A percentile compares a stretch with the other conserved stretches of the same genome.
Conservation (phyloP, 1,139 yeast genomes). For the Sugiyamaella xylanicola region DNA sequence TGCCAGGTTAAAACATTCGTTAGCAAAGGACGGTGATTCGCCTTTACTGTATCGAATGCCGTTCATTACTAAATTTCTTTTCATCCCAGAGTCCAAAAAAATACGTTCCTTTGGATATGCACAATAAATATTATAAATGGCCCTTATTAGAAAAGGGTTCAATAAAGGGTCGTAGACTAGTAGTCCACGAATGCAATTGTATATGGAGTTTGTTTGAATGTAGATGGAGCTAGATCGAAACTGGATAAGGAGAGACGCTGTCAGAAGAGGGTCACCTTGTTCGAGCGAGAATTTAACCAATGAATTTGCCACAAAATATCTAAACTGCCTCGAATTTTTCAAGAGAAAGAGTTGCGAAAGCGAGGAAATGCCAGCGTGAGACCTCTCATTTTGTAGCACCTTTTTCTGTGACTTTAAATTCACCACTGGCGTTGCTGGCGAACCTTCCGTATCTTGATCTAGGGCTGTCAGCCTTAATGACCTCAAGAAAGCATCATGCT, state of each 20-base stretch:
- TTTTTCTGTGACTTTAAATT: too few relatives aligned
- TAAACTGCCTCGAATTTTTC: not conserved
- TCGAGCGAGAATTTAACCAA: conserved; percentile 22
- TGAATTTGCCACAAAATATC: conserved; percentile 13
- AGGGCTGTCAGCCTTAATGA: conserved; percentile 1
- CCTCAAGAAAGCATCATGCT: not conserved
- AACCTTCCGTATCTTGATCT: not conserved
- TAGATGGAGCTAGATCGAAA: conserved; percentile 20
- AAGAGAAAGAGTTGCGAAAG: not conserved
- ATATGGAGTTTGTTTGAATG: conserved; percentile 15
- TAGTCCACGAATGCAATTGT: conserved; percentile 23
- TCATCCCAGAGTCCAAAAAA: conserved; percentile 14
- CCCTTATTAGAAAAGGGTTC: conserved; percentile 25
- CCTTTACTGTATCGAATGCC: conserved; percentile 24
- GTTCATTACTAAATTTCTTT: conserved; percentile 25
- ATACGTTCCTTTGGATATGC: conserved; percentile 19
- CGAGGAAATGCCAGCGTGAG: too few relatives aligned
- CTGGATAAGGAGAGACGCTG: conserved; percentile 28
- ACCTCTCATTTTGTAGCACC: too few relatives aligned
- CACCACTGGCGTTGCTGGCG: too few relatives aligned
- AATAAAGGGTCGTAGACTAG: conserved; percentile 26
- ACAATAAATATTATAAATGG: conserved; percentile 23
- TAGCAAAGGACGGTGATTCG: conserved; percentile 30
- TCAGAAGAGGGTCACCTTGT: conserved; percentile 28
- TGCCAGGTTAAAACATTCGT: conserved; percentile 29